Conservation (phyloP, 2,329 filamentous ascomycete genomes). For the Juglanconis oblonga region DNA sequence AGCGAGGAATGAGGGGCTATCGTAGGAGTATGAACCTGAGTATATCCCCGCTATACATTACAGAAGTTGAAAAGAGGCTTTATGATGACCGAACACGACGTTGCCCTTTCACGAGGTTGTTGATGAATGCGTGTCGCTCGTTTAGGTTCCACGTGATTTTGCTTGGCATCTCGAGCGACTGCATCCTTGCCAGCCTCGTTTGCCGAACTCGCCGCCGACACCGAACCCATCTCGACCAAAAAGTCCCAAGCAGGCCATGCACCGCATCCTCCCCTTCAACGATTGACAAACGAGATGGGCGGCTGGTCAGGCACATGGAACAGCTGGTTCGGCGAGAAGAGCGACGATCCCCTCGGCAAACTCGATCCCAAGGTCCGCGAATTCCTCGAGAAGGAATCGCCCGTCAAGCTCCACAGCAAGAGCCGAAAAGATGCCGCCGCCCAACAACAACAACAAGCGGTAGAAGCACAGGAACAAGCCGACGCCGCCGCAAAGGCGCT, state of each 20-base stretch:
- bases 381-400: constrained; percentile 80
- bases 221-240: not conserved
- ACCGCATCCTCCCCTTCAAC: not conserved
- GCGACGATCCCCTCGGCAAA: constrained; percentile 65
- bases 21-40: no score
- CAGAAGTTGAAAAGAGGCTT: no score
- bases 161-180: not conserved
- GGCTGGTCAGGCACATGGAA: constrained; percentile 42
- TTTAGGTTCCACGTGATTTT: not conserved
- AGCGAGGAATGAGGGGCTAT: no score
- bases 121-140: not conserved
- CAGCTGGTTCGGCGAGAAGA: constrained; percentile 44
- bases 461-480: not conserved
- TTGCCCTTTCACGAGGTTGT: not conserved
- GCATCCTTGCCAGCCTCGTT: not conserved
- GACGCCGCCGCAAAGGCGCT: not conserved
- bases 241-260: constrained; percentile 1
- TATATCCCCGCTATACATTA: no score
- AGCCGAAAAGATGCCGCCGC: constrained; percentile 12
- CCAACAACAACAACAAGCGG: constrained; percentile 1
- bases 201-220: constrained; percentile 18
- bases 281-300: constrained; percentile 42
- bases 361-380: constrained; percentile 82
- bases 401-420: constrained; percentile 58
- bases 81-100: no score